Evolutionary conservation across 2,329 filamentous ascomycete genomes (phyloP).

Genomic region (Bipolaris gigantea): DNA sequence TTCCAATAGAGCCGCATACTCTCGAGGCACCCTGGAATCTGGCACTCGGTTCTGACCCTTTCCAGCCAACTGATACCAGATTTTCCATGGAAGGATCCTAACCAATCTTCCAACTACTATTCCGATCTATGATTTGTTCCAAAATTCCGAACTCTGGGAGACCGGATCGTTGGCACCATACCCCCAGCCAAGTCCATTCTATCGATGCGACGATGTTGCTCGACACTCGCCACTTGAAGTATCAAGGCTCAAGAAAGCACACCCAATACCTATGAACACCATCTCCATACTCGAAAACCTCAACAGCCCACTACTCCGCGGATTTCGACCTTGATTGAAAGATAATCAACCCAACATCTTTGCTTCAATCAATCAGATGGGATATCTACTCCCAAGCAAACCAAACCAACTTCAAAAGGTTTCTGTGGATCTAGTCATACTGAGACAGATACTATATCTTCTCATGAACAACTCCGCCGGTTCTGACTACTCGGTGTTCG

Average conservation of each 20-base stretch:
- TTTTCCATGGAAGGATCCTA: background rate
- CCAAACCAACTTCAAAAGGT: background rate
- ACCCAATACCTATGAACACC: background rate
- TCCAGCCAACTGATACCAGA: background rate
- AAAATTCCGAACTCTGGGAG: background rate
- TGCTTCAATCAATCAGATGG: background rate
- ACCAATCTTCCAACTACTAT: background rate
- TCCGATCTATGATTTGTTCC: background rate
- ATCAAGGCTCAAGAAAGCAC: background rate
- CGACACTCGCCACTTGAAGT: too few relatives aligned
- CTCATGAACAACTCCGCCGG: constrained; percentile 12
- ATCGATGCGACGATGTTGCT: background rate
- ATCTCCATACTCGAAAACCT: background rate
- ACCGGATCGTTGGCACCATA: background rate
- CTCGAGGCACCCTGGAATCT: background rate
- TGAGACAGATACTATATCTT: constrained; percentile 11
- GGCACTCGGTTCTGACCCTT: too few relatives aligned
- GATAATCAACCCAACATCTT: background rate
- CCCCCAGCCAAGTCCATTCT: background rate
- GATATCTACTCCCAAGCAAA: constrained; percentile 5
- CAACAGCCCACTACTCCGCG: background rate
- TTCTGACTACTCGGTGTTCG: constrained; percentile 3
- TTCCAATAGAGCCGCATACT: too few relatives aligned
- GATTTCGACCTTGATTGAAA: background rate
- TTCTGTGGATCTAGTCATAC: constrained; percentile 1